These are phyloP conservation scores for Hypericum androsaemum DNA, from an alignment of 345 rosid genomes.

Conservation along the genomic window DNA sequence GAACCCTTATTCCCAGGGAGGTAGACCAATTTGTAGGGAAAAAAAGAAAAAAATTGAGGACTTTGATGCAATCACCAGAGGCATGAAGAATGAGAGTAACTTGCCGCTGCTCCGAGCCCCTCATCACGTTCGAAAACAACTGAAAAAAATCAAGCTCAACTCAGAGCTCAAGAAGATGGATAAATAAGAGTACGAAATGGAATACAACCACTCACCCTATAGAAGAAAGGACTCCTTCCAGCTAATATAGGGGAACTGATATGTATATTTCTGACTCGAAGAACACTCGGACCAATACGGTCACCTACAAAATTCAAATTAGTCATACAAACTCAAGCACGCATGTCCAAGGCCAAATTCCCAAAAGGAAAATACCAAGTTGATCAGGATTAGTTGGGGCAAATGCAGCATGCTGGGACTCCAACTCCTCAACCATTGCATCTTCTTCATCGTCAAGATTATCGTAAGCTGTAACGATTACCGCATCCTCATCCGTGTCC, in stretches of 20 bases:
- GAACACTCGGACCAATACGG: slow-evolving; percentile 25
- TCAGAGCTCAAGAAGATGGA: background rate
- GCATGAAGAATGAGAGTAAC: slow-evolving; percentile 56
- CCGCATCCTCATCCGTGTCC: slow-evolving; percentile 40
- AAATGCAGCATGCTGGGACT: slow-evolving; percentile 19
- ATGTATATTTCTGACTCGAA: slow-evolving; percentile 47
- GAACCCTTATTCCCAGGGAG: background rate
- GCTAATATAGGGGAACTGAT: slow-evolving; percentile 75
- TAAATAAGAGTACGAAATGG: slow-evolving; percentile 7
- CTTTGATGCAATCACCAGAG: slow-evolving; percentile 37
- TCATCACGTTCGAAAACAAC: slow-evolving; percentile 81
- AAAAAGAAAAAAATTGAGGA: background rate
- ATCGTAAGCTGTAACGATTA: slow-evolving; percentile 22
- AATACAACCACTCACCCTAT: slow-evolving; percentile 35
- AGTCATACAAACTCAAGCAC: background rate
- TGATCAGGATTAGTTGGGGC: slow-evolving; percentile 15
- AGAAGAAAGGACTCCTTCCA: slow-evolving; percentile 68
- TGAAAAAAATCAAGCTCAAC: slow-evolving; percentile 10
- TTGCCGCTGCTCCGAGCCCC: slow-evolving; percentile 57
- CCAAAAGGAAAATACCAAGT: slow-evolving; percentile 19
- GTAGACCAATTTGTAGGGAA: background rate
- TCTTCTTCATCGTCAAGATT: slow-evolving; percentile 51
- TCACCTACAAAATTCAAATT: slow-evolving; percentile 25
- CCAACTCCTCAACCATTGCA: slow-evolving; percentile 44
- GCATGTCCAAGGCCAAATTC: background rate